Conservation (phyloP, 805 yeast species). For the Teunomyces aglyptinius region DNA sequence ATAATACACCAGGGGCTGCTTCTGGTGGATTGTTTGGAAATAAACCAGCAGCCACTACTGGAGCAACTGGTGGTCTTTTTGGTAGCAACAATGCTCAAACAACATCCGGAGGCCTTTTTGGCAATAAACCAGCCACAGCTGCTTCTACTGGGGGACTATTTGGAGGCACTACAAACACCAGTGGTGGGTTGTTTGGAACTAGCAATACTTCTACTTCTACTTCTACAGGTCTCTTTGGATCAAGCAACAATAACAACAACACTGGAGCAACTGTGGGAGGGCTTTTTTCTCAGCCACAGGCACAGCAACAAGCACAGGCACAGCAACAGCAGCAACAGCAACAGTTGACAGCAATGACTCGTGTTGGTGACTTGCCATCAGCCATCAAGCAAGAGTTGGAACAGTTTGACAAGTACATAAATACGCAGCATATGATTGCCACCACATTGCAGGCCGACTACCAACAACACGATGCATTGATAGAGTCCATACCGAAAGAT, state of each 20-base stretch:
- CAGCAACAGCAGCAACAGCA: constrained; percentile 42
- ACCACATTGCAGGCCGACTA: constrained; percentile 63
- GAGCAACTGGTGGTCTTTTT: constrained; percentile 9
- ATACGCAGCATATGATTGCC: constrained; percentile 69
- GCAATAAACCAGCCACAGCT: constrained; percentile 9
- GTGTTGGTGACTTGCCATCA: constrained; percentile 73
- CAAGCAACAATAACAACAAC: not conserved
- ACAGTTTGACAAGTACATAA: constrained; percentile 68
- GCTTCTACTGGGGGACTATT: constrained; percentile 12
- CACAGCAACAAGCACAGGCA: constrained; percentile 4
- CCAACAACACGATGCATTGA: constrained; percentile 59
- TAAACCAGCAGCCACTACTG: not conserved
- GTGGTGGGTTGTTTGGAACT: constrained; percentile 10
- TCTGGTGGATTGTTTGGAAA: constrained; percentile 9
- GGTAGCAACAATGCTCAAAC: constrained; percentile 11
- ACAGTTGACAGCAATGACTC: constrained; percentile 67
- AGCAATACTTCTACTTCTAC: constrained; percentile 6
- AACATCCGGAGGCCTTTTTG: constrained; percentile 9
- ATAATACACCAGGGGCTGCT: constrained; percentile 1
- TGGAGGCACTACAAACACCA: constrained; percentile 3
- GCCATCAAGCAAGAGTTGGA: constrained; percentile 65
- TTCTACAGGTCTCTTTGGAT: constrained; percentile 8
- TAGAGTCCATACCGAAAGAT: constrained; percentile 73
- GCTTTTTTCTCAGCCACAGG: constrained; percentile 7
- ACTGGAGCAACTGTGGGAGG: constrained; percentile 5